Base-by-base conservation (phyloP, 164 flowering plant genomes). In the Amborella trichopoda region DNA sequence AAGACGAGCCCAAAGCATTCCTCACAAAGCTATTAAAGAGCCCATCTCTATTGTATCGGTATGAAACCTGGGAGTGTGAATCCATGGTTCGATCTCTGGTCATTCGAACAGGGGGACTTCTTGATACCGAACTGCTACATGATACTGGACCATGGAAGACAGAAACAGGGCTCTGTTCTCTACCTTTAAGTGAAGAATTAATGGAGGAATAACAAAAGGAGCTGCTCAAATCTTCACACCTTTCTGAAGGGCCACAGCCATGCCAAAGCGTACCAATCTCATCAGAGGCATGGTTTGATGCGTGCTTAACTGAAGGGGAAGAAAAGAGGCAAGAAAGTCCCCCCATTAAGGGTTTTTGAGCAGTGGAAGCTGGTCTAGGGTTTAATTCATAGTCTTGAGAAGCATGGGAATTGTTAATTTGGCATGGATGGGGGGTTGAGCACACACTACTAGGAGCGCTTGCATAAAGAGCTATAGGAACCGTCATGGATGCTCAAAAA, bases 321-420 rank as follows among this genome's bases (percentile, higher is more conserved):
- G 94, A 64, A 50, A 84, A 82, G 38, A 87, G 60, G 42, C 77
- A 62, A n/a, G 96, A 75, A n/a, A 84, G 76, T 4, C 98, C 98
- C 2, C 96, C 98, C 1, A 67, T 46, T 3, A 63, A 43, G n/a
- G 85, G 68, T 56, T 63, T 79, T 41, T 66, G 75, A 9, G 72
- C 46, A 26, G 84, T 33, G 3, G 59, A 37, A 0, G 93, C 62
- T 3, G 89, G 54, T 14, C 80, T 27, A 12, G 75, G 54, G 54
- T 58, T 67, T 38, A 78, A 37, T 0, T 83, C 98, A 41, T 66
- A 76, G 23, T 91, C 96, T 25, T 64, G 58, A 1, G 83, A 58
- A 1, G 72, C 48, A 53, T 74, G 75, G 3, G 83, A 68, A 38
- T 11, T 38, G 34, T 66, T 73, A 69, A 78, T 67, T 60, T 68